Conservation (phyloP, 1,139 yeast genomes). For the Magnusiomyces magnusii region DNA sequence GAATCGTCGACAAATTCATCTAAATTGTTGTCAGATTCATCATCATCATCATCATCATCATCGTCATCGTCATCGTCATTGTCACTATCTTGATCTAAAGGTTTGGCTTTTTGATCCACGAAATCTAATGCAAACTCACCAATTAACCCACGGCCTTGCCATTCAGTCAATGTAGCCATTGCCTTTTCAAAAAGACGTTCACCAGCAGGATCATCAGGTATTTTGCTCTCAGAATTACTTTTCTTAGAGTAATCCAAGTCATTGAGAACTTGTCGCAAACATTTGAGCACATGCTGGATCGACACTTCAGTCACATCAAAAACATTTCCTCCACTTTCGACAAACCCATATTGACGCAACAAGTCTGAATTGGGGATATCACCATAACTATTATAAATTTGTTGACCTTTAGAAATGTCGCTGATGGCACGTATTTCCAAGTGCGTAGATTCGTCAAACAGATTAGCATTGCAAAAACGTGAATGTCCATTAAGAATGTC, state of each 20-base stretch:
- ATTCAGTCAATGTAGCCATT: constrained; percentile 6
- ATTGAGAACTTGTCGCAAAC: background rate
- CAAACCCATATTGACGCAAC: constrained; percentile 84
- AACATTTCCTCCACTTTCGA: constrained; percentile 65
- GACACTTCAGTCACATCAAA: constrained; percentile 73
- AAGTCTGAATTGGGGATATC: constrained; percentile 86
- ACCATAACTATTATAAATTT: constrained; percentile 82
- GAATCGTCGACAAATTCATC: constrained; percentile 30
- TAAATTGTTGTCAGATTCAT: constrained; percentile 9
- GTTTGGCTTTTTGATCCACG: background rate
- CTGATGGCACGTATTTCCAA: constrained; percentile 67
- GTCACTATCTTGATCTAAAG: no score
- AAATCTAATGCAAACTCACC: background rate
- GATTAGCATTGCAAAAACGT: constrained; percentile 63
- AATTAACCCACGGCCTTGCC: constrained; percentile 13
- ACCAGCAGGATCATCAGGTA: constrained; percentile 1
- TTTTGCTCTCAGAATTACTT: constrained; percentile 1
- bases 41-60: background rate
- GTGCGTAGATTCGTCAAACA: constrained; percentile 34
- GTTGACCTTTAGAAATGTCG: constrained; percentile 55
- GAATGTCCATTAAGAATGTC: constrained; percentile 88
- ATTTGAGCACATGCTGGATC: background rate
- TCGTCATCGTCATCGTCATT: no score
- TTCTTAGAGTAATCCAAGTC: constrained; percentile 5
- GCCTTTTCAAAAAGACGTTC: constrained; percentile 19